Evolutionary conservation across 1,284 basidiomycete species (phyloP), one percentile per base, ranked within the genome.

Genomic region (Marasmius tenuissimus): DNA sequence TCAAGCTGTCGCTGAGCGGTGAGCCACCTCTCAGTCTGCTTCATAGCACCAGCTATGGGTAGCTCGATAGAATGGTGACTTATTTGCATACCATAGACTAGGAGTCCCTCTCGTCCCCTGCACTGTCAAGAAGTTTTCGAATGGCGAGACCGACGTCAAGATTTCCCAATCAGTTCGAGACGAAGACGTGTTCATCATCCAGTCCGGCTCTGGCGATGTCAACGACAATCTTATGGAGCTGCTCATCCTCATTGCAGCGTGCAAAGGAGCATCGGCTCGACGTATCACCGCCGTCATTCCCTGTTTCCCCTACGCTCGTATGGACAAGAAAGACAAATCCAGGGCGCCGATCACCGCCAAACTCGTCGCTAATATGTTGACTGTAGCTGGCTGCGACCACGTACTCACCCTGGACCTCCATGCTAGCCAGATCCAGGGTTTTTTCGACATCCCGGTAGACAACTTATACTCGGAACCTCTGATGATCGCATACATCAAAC

Each of bases 321-420:
- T 96, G 85, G 97, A 98, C 83, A 97, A 98, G 80, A 99, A 99
- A 84, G 96, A 99, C 81, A 94, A 95, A 81, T 92, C 89, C n/a
- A 86, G 97, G 38, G 96, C 96, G 1, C 97, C 97, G 34, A 98
- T 99, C 76, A 98, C 97, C 1, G 96, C 97, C 62, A 99, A 99
- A 82, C 87, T 99, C 61, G 94, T 96, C 40, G 97, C 97, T 51
- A 99, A 98, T 78, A 96, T 99, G 88, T 84, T 99, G 61, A 93
- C 89, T 47, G 93, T 97, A 22, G 97, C 97, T 16, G 97, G 97
- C 34, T 96, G 94, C 68, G 96, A 99, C 81, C 97, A 99, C 73
- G 93, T 99, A 71, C 98, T 99, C 72, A 99, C 97, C 22, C 96
- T 99, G 89, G 97, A 99, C 75, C 83, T 99, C 48, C 97, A 99